phyloP scores from a whole-genome alignment of 768 basidiomycete species.

The Agaricus bisporus region DNA sequence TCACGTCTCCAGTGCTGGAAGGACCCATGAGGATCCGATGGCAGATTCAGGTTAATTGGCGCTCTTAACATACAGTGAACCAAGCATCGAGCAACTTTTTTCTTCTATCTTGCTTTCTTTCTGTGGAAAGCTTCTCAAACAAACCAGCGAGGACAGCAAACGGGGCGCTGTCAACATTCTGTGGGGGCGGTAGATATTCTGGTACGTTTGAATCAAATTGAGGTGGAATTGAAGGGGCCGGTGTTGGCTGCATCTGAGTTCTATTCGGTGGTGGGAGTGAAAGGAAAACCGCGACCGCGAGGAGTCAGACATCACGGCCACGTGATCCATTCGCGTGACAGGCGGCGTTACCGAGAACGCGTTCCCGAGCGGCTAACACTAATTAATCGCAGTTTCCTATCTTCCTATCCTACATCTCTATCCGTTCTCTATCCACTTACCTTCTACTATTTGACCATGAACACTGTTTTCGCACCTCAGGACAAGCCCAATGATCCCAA shows the following conservation, averaged over 20 bases:
- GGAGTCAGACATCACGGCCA: slow-evolving; percentile 12
- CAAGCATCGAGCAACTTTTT: slow-evolving; percentile 65
- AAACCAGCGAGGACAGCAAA: slow-evolving; percentile 63
- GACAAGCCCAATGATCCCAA: slow-evolving; percentile 40
- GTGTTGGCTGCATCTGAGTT: slow-evolving; percentile 55
- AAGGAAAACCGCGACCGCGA: not conserved
- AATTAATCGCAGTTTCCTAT: not conserved
- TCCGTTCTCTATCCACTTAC: not conserved
- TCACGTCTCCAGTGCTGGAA: slow-evolving; percentile 77
- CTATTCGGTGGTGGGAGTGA: not conserved
- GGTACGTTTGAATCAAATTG: slow-evolving; percentile 24
- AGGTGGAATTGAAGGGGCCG: slow-evolving; percentile 53
- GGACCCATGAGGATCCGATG: slow-evolving; percentile 10
- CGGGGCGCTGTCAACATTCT: slow-evolving; percentile 63
- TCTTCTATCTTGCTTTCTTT: slow-evolving; percentile 70
- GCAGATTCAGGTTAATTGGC: not conserved
- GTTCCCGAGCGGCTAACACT: not conserved
- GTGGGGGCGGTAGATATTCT: slow-evolving; percentile 49
- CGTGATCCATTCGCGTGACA: slow-evolving; percentile 21
- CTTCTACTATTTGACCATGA: slow-evolving; percentile 14
- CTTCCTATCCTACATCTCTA: not conserved
- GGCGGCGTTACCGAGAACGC: slow-evolving; percentile 29
- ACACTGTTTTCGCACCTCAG: slow-evolving; percentile 5
- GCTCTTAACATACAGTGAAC: slow-evolving; percentile 61
- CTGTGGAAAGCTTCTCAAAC: slow-evolving; percentile 69